Evolutionary conservation across 164 flowering plant species (phyloP).

Genomic region (Dillenia turbinata): DNA sequence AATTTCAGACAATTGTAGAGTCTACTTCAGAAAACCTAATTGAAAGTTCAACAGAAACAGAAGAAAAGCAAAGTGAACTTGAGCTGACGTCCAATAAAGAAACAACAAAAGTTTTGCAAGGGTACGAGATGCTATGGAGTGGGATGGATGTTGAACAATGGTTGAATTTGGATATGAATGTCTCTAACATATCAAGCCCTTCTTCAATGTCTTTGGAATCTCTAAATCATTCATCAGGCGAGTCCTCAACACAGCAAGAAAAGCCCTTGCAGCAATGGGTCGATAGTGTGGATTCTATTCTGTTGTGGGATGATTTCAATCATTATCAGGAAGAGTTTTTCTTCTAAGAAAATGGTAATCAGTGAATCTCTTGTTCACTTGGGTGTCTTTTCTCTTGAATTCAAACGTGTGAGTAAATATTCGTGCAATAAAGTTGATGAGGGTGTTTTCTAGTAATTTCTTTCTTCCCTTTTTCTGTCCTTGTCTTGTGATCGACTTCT

Average conservation of each 20-base stretch:
- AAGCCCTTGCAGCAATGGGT: slow-evolving; percentile 35
- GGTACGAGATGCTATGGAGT: slow-evolving; percentile 27
- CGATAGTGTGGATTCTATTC: slow-evolving; percentile 37
- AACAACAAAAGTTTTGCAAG: slow-evolving; percentile 13
- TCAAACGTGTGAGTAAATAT: too few relatives aligned
- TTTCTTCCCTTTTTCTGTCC: too few relatives aligned
- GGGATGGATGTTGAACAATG: slow-evolving; percentile 21
- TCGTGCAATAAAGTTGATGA: too few relatives aligned
- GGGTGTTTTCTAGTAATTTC: too few relatives aligned
- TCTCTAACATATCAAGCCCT: slow-evolving; percentile 15
- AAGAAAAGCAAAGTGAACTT: slow-evolving; percentile 13
- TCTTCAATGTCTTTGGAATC: slow-evolving; percentile 38
- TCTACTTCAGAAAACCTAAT: too few relatives aligned
- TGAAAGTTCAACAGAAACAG: too few relatives aligned
- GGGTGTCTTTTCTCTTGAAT: too few relatives aligned
- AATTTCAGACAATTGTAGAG: slow-evolving; percentile 4
- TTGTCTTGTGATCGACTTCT: too few relatives aligned
- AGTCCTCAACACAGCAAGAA: slow-evolving; percentile 25
- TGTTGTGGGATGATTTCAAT: slow-evolving; percentile 49
- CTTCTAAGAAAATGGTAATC: slow-evolving; percentile 24
- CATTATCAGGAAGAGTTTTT: slow-evolving; percentile 33
- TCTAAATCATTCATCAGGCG: slow-evolving; percentile 19
- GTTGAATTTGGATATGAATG: slow-evolving; percentile 18
- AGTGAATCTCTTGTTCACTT: too few relatives aligned
- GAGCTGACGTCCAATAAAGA: slow-evolving; percentile 12